Evolutionary conservation across 495 filamentous ascomycete species (phyloP).

Genomic region (Lasiosphaeria miniovina): DNA sequence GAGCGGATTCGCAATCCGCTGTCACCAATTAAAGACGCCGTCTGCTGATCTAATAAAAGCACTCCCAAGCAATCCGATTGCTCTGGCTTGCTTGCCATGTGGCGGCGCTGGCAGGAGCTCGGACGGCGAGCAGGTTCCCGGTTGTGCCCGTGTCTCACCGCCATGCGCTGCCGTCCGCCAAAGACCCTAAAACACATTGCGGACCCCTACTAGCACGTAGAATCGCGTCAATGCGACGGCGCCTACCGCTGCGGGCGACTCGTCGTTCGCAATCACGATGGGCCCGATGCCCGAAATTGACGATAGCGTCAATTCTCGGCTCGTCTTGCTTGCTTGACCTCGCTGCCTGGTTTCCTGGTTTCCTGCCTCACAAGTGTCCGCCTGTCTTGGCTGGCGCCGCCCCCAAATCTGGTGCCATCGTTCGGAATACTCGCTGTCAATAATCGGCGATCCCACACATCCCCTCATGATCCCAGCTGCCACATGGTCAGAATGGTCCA

Average conservation of each 20-base stretch:
- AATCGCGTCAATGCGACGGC: conserved; percentile 1
- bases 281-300: neutral
- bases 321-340: neutral
- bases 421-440: neutral
- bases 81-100: neutral
- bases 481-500: neutral
- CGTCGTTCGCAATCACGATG: neutral
- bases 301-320: neutral
- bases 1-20: too few relatives aligned
- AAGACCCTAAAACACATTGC: neutral
- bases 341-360: too few relatives aligned
- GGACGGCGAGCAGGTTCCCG: too few relatives aligned
- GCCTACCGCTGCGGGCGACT: neutral
- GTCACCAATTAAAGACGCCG: too few relatives aligned
- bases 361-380: too few relatives aligned
- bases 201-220: neutral
- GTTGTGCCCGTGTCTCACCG: neutral
- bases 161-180: neutral
- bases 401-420: too few relatives aligned
- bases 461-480: neutral
- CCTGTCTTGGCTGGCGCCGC: too few relatives aligned
- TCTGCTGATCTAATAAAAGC: too few relatives aligned
- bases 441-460: neutral
- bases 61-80: neutral
- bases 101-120: neutral